Conservation (phyloP, 2,329 filamentous ascomycete species). For the Coniella vitis region DNA sequence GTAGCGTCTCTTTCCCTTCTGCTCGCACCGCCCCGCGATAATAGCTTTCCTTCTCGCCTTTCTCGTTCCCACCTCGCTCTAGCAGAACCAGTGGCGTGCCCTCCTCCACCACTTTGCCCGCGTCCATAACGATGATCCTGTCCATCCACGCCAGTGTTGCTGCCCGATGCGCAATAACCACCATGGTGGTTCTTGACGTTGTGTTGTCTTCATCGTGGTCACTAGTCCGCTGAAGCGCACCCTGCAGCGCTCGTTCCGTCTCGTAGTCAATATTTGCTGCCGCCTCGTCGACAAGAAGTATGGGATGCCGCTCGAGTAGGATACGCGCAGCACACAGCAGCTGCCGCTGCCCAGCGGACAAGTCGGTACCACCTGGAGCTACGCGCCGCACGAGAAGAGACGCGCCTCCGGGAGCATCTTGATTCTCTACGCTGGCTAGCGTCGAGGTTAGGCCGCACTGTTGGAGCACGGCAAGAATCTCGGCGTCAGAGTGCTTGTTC, state of each 20-base stretch:
- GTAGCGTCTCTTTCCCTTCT: background rate
- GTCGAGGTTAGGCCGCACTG: background rate
- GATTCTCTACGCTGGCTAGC: background rate
- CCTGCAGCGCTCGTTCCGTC: constrained; percentile 5
- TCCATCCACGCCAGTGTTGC: constrained; percentile 3
- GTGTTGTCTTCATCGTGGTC: background rate
- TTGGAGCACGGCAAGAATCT: constrained; percentile 1
- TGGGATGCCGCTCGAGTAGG: background rate
- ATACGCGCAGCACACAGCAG: constrained; percentile 26
- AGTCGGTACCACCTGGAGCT: constrained; percentile 10
- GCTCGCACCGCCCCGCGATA: background rate
- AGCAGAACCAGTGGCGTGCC: background rate
- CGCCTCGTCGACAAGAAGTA: constrained; percentile 10
- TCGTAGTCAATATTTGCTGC: constrained; percentile 9
- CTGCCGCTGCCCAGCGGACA: constrained; percentile 27
- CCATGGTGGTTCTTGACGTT: background rate
- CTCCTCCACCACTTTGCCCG: constrained; percentile 2
- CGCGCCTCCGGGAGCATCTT: background rate
- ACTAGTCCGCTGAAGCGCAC: background rate
- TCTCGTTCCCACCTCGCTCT: background rate
- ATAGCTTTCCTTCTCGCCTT: background rate
- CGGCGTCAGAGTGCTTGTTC: background rate
- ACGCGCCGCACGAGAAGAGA: background rate
- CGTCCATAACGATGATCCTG: constrained; percentile 1
- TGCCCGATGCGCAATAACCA: constrained; percentile 7